Base-by-base conservation (phyloP, 495 filamentous ascomycete genomes). In the Polyplosphaeria fusca region DNA sequence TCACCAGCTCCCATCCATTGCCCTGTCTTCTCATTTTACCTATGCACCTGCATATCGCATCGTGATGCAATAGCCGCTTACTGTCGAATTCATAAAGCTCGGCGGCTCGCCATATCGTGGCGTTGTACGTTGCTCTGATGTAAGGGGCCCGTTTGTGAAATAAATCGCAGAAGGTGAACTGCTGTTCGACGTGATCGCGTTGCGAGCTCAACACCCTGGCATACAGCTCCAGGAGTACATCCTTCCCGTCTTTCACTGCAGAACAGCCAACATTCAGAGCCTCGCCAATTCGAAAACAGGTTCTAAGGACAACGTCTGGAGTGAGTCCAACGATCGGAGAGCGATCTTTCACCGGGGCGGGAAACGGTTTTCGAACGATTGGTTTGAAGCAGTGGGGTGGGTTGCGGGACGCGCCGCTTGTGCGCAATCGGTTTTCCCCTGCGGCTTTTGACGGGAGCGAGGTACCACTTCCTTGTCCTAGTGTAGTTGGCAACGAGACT, bases 211-310 rank as follows among this genome's bases (percentile, higher is more conserved):
- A 71, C 2, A 85, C 82, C 22, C 78, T 68, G 5, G 81, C 83
- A 61, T 77, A 85, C 2, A 86, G 61, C 64, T 86, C 83, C 38
- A 85, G 72, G 0, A 82, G 56, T 13, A 74, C 73, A 42, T 76
- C 71, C 40, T 77, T 75, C 2, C 71, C 57, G 39, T 69, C 67
- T 26, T 69, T 67, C 4, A 64, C 67, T 41, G 74, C 76, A 38
- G 75, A 69, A 30, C 60, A 65, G 32, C 72, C 76, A 61, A 63
- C 60, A 25, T 68, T 70, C 18, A 85, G 52, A 39, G 83, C 74
- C 50, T 82, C 77, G 16, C 79, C 81, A 41, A 82, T 73, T 5
- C 81, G 77, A 63, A 87, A 87, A 57, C 82, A 86, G 2, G 77
- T 81, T 30, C 81, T 76, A 3, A 85, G 68, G 12, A 77, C 39